These are phyloP conservation scores for Diospyros kaki DNA, from an alignment of 148 eudicot genomes.

Conservation along the genomic window DNA sequence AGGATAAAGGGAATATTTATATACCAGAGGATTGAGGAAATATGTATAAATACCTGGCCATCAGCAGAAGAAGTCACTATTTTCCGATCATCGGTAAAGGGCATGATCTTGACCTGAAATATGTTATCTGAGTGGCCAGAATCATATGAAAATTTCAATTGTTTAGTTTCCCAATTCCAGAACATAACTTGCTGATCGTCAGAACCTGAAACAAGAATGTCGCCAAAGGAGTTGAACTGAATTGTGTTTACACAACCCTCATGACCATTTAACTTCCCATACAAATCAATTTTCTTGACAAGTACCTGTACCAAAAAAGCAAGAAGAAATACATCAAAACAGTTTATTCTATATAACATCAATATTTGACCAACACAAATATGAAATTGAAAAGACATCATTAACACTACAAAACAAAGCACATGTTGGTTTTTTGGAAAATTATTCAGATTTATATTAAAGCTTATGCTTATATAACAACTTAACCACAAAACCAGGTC, in stretches of 20 bases:
- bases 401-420: background rate
- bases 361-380: no score
- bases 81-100: conserved; percentile 59
- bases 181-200: conserved; percentile 65
- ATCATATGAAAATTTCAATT: conserved; percentile 38
- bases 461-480: background rate
- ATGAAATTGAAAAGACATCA: no score
- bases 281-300: conserved; percentile 57
- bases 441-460: background rate
- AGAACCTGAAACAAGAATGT: conserved; percentile 71
- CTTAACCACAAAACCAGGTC: background rate
- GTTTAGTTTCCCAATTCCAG: conserved; percentile 66
- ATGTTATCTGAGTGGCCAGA: conserved; percentile 74
- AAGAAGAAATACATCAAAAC: background rate
- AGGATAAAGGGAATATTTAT: background rate
- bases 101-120: conserved; percentile 74
- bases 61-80: conserved; percentile 73
- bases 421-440: background rate
- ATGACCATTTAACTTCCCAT: conserved; percentile 62
- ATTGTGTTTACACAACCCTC: conserved; percentile 72
- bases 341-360: no score
- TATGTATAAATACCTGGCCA: conserved; percentile 57
- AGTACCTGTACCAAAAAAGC: conserved; percentile 35
- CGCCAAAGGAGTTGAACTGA: conserved; percentile 64
- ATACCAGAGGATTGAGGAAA: background rate